Base-by-base conservation (phyloP, 192 early-diverging fungal species). In the Entomortierella chlamydospora region DNA sequence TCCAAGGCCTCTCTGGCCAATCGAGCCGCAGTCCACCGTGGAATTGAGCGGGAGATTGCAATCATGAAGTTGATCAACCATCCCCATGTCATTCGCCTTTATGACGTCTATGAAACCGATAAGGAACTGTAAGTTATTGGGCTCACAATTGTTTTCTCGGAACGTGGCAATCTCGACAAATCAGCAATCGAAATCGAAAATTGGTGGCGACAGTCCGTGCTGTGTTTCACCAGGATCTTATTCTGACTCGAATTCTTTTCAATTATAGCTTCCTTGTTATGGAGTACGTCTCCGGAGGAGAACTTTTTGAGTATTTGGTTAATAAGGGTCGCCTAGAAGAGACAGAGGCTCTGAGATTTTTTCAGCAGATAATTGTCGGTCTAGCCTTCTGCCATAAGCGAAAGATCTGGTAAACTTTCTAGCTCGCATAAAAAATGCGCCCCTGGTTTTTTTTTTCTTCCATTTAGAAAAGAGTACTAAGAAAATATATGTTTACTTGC, bases 281-380 rank as follows among this genome's bases (percentile, higher is more conserved):
- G 61, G 93, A 93, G 63, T 90, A 91, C 78, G 84, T 91, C 23
- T 80, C 84, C n/a, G 92, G 91, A 31, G 93, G 92, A 7, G 93
- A 95, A 53, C 78, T 94, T 18, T 95, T 92, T 73, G 92, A 95
- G 53, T 88, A 87, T 49, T 86, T 94, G 18, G 72, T 81, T 54
- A 82, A 91, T 68, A 80, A 59, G 47, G 78, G 73, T 17, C 55
- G 82, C 13, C 58, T 68, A 11, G 73, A 68, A 28, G 72, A 90
- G 61, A 60, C 85, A 29, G 87, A 87, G 53, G 65, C 64, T 5
- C 69, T 82, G 31, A 70, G 66, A 6, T 83, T 93, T 33, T 91
- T 92, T 59, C 62, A 85, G 22, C 86, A 92, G 61, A 66, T 90
- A 33, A 72, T 86, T 25, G 56, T 86, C 53, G 84, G 81, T 15